Base-by-base conservation (phyloP, 495 filamentous ascomycete species). In the Hypoxylon lienhwacheense region DNA sequence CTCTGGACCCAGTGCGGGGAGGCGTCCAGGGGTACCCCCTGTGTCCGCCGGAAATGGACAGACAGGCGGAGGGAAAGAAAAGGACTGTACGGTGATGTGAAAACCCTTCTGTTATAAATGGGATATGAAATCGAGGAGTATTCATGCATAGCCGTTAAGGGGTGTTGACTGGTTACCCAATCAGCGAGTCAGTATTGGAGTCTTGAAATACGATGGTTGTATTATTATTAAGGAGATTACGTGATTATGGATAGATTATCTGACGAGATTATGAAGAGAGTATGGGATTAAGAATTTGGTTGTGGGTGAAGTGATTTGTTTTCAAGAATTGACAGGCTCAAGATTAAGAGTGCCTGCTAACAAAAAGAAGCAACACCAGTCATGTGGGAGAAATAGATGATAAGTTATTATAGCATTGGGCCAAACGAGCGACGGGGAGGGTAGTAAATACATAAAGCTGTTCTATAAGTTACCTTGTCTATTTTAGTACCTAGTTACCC, bases 1-100 rank as follows among this genome's bases (percentile, higher is more conserved):
- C 20, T 51, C 53, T 6, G 58, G 58, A 3, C 42, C 57, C 14
- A 66, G 52, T 14, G 46, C 51, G 28, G 62, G 66, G 44, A 31
- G 55, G n/a, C 58, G 70, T 6, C 66, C 63, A 49, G 61, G 65
- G 0, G 45, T 35, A 20, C 60, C 60, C 11, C 47, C 60, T 10
- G 36, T 61, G 14, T 6, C 56, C 19, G 53, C 55, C 3, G 36
- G 42, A 8, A 52, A 25, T 29, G 31, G 54, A 2, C 52, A 55
- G 6, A 46, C 41, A 7, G 54, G 54, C 15, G 24, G 42, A n/a
- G 47, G 55, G 10, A 60, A 47, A 40, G 64, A 67, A n/a, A 60
- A 57, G 40, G 66, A 67, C 25, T 69, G 66, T 24, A 26, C 36
- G 14, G 51, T 69, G 31, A 67, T 69, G 66, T 69, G 35, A 31